Conservation (phyloP, 176 grass and related monocot genomes). For the Triticum turgidum region DNA sequence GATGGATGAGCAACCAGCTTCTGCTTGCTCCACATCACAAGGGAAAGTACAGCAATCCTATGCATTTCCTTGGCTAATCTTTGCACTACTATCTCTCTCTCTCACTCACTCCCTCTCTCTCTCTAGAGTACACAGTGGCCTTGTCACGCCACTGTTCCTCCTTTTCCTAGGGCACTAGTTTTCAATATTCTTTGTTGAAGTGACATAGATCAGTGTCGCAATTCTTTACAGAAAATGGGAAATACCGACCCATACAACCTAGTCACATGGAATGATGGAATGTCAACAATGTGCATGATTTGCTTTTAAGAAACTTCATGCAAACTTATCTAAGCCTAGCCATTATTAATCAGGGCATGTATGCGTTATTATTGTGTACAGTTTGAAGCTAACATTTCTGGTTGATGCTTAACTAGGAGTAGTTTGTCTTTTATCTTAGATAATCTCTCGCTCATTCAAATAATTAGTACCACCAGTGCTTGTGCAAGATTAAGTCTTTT, state of each 20-base stretch:
- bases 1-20: conserved; percentile 44
- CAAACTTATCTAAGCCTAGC: conserved; percentile 17
- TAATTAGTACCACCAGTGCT: background rate
- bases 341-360: conserved; percentile 16
- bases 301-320: conserved; percentile 3
- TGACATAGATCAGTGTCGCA: conserved; percentile 49
- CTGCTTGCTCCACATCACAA: conserved; percentile 27
- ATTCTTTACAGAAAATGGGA: conserved; percentile 30
- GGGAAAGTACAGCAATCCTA: conserved; percentile 31
- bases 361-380: background rate
- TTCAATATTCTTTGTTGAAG: conserved; percentile 56
- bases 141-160: conserved; percentile 59
- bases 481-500: background rate
- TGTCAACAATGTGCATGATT: conserved; percentile 49
- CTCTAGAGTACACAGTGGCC: conserved; percentile 51
- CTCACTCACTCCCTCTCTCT: background rate
- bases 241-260: conserved; percentile 41
- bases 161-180: conserved; percentile 59
- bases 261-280: conserved; percentile 63
- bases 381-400: background rate
- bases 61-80: conserved; percentile 41
- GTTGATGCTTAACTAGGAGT: background rate
- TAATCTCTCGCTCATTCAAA: background rate
- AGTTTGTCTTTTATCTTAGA: background rate
- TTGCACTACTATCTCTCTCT: background rate